phyloP scores from a whole-genome alignment of 2,329 filamentous ascomycete genomes.

The Thielaviopsis ethacetica region DNA sequence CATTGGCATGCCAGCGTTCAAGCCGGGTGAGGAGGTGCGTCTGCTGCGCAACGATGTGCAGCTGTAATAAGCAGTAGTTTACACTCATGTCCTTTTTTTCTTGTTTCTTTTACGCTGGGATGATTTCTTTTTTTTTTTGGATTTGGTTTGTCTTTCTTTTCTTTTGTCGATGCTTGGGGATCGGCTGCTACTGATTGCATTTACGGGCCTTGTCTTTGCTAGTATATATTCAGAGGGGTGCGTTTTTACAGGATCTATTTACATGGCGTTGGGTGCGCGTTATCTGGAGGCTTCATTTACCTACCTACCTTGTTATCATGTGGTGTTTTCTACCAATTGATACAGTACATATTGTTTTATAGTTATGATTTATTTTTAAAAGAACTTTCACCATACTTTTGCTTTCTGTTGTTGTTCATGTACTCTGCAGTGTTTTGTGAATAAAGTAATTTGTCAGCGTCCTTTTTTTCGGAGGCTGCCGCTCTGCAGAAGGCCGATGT shows the following conservation, averaged over 20 bases:
- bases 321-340: not conserved
- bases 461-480: not conserved
- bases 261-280: not conserved
- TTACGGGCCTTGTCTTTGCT: not conserved
- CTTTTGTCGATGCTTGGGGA: not conserved
- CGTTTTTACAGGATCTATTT: not conserved
- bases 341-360: not conserved
- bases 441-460: not conserved
- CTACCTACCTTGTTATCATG: not conserved
- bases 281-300: not conserved
- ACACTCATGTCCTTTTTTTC: no score
- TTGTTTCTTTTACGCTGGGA: not conserved
- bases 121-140: not conserved
- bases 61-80: constrained; percentile 43
- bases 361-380: not conserved
- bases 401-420: no score
- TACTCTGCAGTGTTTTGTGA: no score
- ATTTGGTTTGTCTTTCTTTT: not conserved
- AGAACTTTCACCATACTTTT: not conserved
- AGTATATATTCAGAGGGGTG: not conserved
- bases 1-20: constrained; percentile 86
- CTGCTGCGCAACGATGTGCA: constrained; percentile 77
- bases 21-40: constrained; percentile 86
- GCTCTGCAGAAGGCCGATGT: not conserved
- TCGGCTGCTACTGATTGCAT: not conserved